Percentiles rank a stretch among this genome's conserved stretches.
These are phyloP conservation scores for Apiospora saccharicola DNA, from an alignment of 2,329 filamentous ascomycete genomes.

Conservation along the genomic window DNA sequence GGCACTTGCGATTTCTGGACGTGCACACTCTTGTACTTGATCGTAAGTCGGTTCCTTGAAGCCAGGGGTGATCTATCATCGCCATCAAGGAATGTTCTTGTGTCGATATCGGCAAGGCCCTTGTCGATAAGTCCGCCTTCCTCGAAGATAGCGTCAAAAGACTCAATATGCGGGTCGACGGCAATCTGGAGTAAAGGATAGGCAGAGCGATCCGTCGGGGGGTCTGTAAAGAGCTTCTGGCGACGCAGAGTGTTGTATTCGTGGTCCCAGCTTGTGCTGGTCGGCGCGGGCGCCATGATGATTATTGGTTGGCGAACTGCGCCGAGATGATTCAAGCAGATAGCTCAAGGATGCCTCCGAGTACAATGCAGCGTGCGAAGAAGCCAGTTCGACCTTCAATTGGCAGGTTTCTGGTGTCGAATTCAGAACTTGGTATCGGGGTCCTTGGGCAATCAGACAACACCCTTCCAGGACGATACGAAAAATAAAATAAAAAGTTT, in stretches of 20 bases:
- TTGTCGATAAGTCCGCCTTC: conserved; percentile 75
- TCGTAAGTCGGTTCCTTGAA: conserved; percentile 75
- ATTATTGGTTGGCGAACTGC: conserved; percentile 1
- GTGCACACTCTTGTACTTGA: conserved; percentile 82
- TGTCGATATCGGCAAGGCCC: conserved; percentile 87
- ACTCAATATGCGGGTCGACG: conserved; percentile 92
- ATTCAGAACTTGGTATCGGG: not conserved
- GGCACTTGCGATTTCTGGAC: conserved; percentile 85
- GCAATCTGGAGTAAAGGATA: conserved; percentile 87
- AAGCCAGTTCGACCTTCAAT: not conserved
- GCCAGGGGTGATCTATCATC: conserved; percentile 66
- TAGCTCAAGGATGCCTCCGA: not conserved
- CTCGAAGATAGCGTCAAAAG: conserved; percentile 91
- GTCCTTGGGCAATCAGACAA: not conserved
- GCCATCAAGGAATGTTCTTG: conserved; percentile 86
- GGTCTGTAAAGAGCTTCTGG: conserved; percentile 87
- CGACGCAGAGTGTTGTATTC: conserved; percentile 86
- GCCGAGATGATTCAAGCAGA: conserved; percentile 9
- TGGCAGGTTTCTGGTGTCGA: not conserved
- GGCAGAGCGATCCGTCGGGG: conserved; percentile 84
- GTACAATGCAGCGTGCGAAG: not conserved
- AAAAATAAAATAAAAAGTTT: conserved; percentile 19
- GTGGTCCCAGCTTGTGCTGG: conserved; percentile 79
- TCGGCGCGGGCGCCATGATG: conserved; percentile 64
- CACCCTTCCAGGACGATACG: not conserved